These are phyloP conservation scores for Pseudonectria foliicola DNA, from an alignment of 2,329 filamentous ascomycete genomes.

Conservation along the genomic window DNA sequence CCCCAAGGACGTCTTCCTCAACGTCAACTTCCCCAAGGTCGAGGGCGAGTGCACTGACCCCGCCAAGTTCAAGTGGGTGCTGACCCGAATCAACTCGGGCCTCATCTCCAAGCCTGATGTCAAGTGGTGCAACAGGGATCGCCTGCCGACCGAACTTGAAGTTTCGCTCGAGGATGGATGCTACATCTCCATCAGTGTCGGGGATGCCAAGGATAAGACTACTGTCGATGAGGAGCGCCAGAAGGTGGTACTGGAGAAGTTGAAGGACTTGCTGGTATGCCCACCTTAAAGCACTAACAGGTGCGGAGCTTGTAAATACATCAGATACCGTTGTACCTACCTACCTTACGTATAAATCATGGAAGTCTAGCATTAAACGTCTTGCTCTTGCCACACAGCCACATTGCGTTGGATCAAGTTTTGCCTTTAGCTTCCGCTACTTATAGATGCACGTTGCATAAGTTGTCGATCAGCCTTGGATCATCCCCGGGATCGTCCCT, in stretches of 20 bases:
- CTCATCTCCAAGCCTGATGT: slow-evolving; percentile 49
- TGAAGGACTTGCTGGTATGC: slow-evolving; percentile 26
- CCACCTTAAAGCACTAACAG: slow-evolving; percentile 14
- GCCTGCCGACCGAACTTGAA: slow-evolving; percentile 52
- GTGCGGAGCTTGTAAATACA: too few relatives aligned
- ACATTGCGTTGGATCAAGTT: too few relatives aligned
- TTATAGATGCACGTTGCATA: too few relatives aligned
- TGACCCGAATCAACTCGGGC: slow-evolving; percentile 53
- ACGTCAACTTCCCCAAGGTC: slow-evolving; percentile 61
- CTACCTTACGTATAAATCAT: too few relatives aligned
- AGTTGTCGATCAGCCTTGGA: too few relatives aligned
- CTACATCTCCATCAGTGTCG: slow-evolving; percentile 57
- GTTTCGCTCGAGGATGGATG: slow-evolving; percentile 48
- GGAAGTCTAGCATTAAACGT: too few relatives aligned
- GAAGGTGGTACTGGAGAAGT: slow-evolving; percentile 24
- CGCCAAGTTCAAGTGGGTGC: slow-evolving; percentile 54
- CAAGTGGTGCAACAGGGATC: slow-evolving; percentile 44
- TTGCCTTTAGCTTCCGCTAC: too few relatives aligned
- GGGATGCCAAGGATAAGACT: slow-evolving; percentile 51
- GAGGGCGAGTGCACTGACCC: slow-evolving; percentile 42
- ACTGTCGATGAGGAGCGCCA: slow-evolving; percentile 33
- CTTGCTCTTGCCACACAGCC: too few relatives aligned
- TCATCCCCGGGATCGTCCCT: too few relatives aligned
- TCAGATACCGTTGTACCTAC: too few relatives aligned
- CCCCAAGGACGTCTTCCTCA: slow-evolving; percentile 53